A percentile compares a stretch with the other conserved stretches of the same genome.
phyloP scores from a whole-genome alignment of 2,329 filamentous ascomycete genomes.

The Stagonosporopsis chrysanthemi region DNA sequence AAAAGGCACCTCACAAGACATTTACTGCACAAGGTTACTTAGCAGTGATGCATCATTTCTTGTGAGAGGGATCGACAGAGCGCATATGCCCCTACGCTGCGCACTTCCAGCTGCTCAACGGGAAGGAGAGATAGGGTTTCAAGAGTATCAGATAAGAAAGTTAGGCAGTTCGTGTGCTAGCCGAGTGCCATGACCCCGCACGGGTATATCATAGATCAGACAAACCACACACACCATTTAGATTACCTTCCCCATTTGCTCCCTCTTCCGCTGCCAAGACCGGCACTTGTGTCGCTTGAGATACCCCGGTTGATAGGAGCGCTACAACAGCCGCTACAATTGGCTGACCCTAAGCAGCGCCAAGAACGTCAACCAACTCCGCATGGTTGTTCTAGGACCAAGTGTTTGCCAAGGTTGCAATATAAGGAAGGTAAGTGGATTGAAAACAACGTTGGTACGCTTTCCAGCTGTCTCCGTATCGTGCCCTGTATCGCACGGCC shows the following conservation, averaged over 20 bases:
- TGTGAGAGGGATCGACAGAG: constrained; percentile 12
- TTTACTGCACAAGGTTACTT: constrained; percentile 9
- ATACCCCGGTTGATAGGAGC: constrained; percentile 8
- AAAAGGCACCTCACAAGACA: constrained; percentile 29
- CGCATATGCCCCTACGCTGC: constrained; percentile 20
- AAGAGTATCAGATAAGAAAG: constrained; percentile 17
- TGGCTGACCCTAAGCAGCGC: neutral
- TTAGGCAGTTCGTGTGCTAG: constrained; percentile 16
- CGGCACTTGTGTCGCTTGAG: constrained; percentile 15
- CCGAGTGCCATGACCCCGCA: constrained; percentile 17
- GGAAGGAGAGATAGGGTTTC: constrained; percentile 30
- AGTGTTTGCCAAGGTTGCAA: neutral
- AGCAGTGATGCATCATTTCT: constrained; percentile 22
- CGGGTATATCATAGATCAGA: constrained; percentile 21
- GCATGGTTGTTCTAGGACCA: neutral
- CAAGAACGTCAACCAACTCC: neutral
- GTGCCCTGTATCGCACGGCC: neutral
- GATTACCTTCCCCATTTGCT: constrained; percentile 32
- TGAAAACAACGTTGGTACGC: neutral
- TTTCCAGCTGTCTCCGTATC: neutral
- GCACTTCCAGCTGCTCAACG: constrained; percentile 19
- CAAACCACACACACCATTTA: constrained; percentile 25
- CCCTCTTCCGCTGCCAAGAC: constrained; percentile 23
- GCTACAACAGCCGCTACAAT: neutral
- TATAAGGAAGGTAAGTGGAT: neutral